A percentile compares a stretch with the other conserved stretches of the same genome.
These are phyloP conservation scores for Neurospora sp. DNA, from an alignment of 495 filamentous ascomycete genomes.

Conservation along the genomic window DNA sequence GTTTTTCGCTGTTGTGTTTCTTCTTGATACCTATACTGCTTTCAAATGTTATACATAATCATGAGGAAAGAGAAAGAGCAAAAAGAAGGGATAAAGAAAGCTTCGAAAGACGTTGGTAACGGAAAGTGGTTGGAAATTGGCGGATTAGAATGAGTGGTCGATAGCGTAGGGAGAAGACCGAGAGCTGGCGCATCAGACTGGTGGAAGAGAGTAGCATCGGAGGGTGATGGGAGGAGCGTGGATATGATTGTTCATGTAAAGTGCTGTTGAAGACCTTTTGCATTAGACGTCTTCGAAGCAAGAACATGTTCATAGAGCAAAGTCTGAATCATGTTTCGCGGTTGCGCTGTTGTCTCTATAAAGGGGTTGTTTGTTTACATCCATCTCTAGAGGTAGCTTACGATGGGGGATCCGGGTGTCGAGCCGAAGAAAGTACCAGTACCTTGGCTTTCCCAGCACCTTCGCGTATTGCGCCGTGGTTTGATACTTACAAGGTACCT, in stretches of 20 bases:
- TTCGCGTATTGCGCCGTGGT: background rate
- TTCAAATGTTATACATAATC: background rate
- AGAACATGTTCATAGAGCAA: no score
- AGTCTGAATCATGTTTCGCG: background rate
- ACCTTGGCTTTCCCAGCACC: background rate
- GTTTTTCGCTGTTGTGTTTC: background rate
- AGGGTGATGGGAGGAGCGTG: background rate
- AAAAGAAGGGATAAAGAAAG: constrained; percentile 8
- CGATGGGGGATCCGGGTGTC: background rate
- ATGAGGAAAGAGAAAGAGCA: background rate
- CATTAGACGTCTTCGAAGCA: background rate
- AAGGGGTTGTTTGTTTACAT: background rate
- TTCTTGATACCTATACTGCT: background rate
- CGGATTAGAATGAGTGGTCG: background rate
- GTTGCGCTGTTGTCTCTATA: background rate
- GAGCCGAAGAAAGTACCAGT: background rate
- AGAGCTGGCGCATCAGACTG: no score
- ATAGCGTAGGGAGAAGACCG: background rate
- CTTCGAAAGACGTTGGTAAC: background rate
- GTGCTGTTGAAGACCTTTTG: background rate
- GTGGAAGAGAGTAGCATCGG: background rate
- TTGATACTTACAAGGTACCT: background rate
- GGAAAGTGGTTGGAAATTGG: background rate
- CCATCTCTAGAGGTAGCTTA: background rate
- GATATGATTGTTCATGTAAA: background rate